Percentiles rank a stretch among this genome's conserved stretches.
Conservation (phyloP, 75 land plant species). For the Pinus taeda region DNA sequence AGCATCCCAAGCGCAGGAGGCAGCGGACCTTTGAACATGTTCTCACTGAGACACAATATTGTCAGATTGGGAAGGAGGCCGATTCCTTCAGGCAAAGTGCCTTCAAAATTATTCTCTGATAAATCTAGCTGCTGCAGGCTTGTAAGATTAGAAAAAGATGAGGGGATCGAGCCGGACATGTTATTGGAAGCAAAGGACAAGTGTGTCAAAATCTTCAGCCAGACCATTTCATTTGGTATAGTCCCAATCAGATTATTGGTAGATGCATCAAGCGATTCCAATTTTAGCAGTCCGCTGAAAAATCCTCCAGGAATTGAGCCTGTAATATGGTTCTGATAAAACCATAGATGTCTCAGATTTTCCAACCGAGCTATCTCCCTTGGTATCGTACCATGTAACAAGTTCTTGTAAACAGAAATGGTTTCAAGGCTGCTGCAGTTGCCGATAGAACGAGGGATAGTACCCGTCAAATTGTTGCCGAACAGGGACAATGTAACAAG, state of each 20-base stretch:
- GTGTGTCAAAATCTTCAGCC: conserved; percentile 1
- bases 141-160: conserved; percentile 15
- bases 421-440: conserved; percentile 12
- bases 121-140: conserved; percentile 10
- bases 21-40: conserved; percentile 29
- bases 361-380: not conserved
- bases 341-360: not conserved
- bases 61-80: conserved; percentile 7
- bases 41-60: conserved; percentile 20
- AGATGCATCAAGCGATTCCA: conserved; percentile 40
- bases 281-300: conserved; percentile 4
- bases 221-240: conserved; percentile 25
- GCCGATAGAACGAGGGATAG: conserved; percentile 52
- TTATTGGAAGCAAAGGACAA: conserved; percentile 17
- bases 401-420: conserved; percentile 4
- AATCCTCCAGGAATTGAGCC: not conserved
- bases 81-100: conserved; percentile 20
- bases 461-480: conserved; percentile 47
- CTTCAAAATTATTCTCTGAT: conserved; percentile 29
- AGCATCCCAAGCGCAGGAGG: conserved; percentile 34
- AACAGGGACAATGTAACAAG: conserved; percentile 35
- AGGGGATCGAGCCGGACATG: conserved; percentile 18
- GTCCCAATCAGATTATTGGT: conserved; percentile 28
- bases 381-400: not conserved
- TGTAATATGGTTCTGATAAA: not conserved